Evolutionary conservation across 75 land plant species (phyloP), one percentile per base, ranked within the genome.

Genomic region (Selaginella tamariscina): DNA sequence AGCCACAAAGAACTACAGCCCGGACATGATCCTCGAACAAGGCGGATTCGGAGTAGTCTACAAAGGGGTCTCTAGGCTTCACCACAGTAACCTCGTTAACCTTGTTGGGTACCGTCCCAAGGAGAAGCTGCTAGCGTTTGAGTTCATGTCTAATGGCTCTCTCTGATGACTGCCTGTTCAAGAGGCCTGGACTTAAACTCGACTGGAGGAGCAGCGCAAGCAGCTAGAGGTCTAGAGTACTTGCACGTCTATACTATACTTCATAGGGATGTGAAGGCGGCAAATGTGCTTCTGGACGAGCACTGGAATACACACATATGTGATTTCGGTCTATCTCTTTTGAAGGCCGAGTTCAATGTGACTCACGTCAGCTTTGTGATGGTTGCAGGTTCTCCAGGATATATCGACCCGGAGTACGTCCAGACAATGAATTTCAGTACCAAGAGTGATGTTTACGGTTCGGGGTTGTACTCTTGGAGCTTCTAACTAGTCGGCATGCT

Each of bases 31-130:
- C 27, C 68, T 88, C 15, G 93, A 89, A 2, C 31, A 13, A 18
- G 93, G 93, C 8, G 83, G 78, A 0, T 84, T 82, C 1, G 87
- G 74, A 0, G 56, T 81, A 0, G 95, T 89, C n/a, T 89, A 80
- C 75, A 82, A 78, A 68, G 95, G 95, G 13, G 39, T 75, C 1
- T 55, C 74, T 0, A 64, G 31, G 1, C 63, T 75, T 23, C 32
- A 75, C 64, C 78, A 75, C 29, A 66, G 31, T 22, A 56, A 55
- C 9, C 62, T 75, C 30, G 54, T 49, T 11, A 49, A 49, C 54
- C 20, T 49, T 11, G 20, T 75, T 8, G 78, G 78, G 9, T 75
- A 66, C 63, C 71, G 74, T 54, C 28, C 32, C 0, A 32, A 71
- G 23, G 69, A 71, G 49, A 71, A 24, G 0, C 30, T 72, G 31